Conservation (phyloP, 495 filamentous ascomycete species). For the Penicilliopsis zonata region DNA sequence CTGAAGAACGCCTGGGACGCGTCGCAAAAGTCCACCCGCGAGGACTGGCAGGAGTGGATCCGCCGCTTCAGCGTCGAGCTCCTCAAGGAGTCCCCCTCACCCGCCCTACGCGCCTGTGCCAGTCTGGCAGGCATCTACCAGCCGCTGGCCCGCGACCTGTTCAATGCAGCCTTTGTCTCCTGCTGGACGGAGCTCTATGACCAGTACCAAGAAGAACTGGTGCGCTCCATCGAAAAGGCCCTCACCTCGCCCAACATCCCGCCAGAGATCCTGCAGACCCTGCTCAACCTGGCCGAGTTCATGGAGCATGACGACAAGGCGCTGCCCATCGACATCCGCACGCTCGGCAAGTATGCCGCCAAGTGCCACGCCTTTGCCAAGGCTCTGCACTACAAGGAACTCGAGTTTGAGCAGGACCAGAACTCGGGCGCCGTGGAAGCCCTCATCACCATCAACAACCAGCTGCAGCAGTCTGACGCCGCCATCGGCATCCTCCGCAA, state of each 20-base stretch:
- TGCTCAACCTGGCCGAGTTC: slow-evolving; percentile 95
- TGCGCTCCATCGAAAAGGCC: slow-evolving; percentile 88
- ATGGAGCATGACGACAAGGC: slow-evolving; percentile 99
- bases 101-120: slow-evolving; percentile 86
- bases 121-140: slow-evolving; percentile 82
- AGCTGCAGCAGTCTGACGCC: slow-evolving; percentile 92
- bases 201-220: slow-evolving; percentile 87
- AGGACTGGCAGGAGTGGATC: slow-evolving; percentile 99
- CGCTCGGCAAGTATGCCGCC: slow-evolving; percentile 80
- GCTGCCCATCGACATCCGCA: slow-evolving; percentile 90
- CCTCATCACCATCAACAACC: slow-evolving; percentile 96
- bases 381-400: slow-evolving; percentile 95
- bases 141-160: slow-evolving; percentile 81
- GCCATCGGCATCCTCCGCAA: slow-evolving; percentile 94
- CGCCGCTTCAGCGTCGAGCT: slow-evolving; percentile 90
- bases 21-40: slow-evolving; percentile 83
- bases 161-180: slow-evolving; percentile 97
- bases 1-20: slow-evolving; percentile 97
- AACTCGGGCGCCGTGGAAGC: slow-evolving; percentile 93
- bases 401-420: slow-evolving; percentile 96
- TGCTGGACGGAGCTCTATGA: slow-evolving; percentile 98
- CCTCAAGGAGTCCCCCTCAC: slow-evolving; percentile 89
- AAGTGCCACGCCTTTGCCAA: slow-evolving; percentile 97
- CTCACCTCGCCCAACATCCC: slow-evolving; percentile 88
- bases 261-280: slow-evolving; percentile 84